Conservation (phyloP, 2,329 filamentous ascomycete genomes). For the Emergomyces pasteurianus region DNA sequence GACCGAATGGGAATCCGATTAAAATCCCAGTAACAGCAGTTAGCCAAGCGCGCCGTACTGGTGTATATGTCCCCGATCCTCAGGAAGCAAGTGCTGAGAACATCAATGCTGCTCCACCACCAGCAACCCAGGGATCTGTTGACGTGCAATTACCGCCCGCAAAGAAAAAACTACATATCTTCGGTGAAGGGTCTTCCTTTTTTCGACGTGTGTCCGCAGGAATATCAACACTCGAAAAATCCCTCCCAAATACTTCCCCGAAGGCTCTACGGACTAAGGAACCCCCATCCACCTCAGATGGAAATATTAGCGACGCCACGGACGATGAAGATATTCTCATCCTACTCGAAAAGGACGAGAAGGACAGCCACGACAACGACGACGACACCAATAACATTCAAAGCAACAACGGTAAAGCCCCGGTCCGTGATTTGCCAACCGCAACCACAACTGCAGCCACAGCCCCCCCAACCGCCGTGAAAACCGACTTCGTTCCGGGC, state of each 20-base stretch:
- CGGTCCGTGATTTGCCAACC: not conserved
- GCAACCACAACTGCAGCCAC: not conserved
- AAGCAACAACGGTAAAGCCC: not conserved
- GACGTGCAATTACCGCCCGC: not conserved
- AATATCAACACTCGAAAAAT: not conserved
- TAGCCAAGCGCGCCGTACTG: conserved; percentile 32
- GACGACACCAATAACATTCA: not conserved
- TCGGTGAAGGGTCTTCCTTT: not conserved
- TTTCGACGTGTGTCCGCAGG: not conserved
- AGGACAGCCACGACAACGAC: not conserved
- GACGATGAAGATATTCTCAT: conserved; percentile 35
- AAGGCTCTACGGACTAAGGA: not conserved
- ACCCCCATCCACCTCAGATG: not conserved
- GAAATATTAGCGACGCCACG: conserved; percentile 34
- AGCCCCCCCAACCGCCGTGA: conserved; percentile 9
- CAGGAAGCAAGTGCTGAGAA: not conserved
- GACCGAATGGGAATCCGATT: conserved; percentile 27
- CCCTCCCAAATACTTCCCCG: not conserved
- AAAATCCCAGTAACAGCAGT: conserved; percentile 43
- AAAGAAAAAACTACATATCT: not conserved
- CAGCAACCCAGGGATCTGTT: not conserved
- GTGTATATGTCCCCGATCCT: conserved; percentile 14
- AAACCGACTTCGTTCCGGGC: conserved; percentile 56
- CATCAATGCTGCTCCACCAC: not conserved
- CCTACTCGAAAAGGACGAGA: conserved; percentile 16